Evolutionary conservation across 2,329 filamentous ascomycete species (phyloP).

Genomic region (Alternaria alternata): DNA sequence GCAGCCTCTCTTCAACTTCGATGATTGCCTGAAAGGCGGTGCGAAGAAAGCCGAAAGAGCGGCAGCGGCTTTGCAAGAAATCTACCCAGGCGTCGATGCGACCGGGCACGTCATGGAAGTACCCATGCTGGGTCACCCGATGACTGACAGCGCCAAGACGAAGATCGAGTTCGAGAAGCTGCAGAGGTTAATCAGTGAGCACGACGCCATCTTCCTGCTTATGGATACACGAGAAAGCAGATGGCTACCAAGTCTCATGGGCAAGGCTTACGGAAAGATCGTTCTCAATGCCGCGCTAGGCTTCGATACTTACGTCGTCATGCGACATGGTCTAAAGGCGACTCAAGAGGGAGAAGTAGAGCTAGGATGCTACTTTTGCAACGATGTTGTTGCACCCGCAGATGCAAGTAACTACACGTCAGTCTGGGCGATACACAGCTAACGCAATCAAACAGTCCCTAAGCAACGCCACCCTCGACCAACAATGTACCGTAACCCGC

Average conservation of each 20-base stretch:
- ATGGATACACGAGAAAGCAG: conserved; percentile 96
- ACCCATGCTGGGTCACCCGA: conserved; percentile 94
- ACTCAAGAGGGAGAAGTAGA: conserved; percentile 64
- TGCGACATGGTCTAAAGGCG: conserved; percentile 82
- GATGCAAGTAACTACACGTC: conserved; percentile 70
- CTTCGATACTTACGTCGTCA: conserved; percentile 96
- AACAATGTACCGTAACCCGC: conserved; percentile 96
- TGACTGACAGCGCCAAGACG: conserved; percentile 74
- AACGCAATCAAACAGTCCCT: conserved; percentile 68
- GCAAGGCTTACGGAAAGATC: conserved; percentile 89
- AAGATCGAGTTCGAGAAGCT: conserved; percentile 79
- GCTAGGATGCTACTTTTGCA: conserved; percentile 97
- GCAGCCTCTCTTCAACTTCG: conserved; percentile 89
- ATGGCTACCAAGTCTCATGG: conserved; percentile 97
- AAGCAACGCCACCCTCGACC: conserved; percentile 93
- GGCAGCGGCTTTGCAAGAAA: conserved; percentile 79
- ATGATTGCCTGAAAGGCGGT: conserved; percentile 86
- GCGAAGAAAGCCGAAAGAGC: conserved; percentile 83
- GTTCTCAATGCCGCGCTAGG: conserved; percentile 96
- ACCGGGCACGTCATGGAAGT: conserved; percentile 83
- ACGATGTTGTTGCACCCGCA: conserved; percentile 92
- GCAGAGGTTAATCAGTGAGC: conserved; percentile 76
- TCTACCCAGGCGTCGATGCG: conserved; percentile 89
- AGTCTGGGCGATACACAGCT: not conserved
- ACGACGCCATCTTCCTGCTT: conserved; percentile 93